Conservation (phyloP, 805 yeast species). For the Candida sanyiensis region DNA sequence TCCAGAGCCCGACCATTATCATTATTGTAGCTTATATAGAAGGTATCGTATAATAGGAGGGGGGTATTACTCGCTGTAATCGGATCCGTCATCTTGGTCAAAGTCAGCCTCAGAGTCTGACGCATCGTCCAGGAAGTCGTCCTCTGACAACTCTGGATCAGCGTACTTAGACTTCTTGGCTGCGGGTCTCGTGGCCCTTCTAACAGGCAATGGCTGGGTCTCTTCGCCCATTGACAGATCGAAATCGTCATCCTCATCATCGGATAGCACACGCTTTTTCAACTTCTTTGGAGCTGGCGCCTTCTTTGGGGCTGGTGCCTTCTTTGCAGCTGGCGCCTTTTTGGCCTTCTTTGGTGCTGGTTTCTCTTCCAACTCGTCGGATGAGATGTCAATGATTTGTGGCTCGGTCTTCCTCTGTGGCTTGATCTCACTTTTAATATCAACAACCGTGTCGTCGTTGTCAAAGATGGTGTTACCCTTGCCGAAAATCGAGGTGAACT, state of each 20-base stretch:
- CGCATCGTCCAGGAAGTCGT: constrained; percentile 5
- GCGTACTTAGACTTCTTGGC: constrained; percentile 16
- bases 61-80: constrained; percentile 12
- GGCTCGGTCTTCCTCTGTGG: background rate
- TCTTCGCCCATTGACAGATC: constrained; percentile 6
- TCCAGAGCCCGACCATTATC: too few species aligned
- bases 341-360: constrained; percentile 9
- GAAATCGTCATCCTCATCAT: constrained; percentile 14
- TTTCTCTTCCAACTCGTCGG: constrained; percentile 10
- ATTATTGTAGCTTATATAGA: too few species aligned
- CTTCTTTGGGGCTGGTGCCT: constrained; percentile 10
- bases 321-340: constrained; percentile 6
- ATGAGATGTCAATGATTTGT: background rate
- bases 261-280: constrained; percentile 12
- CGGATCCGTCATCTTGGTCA: constrained; percentile 14
- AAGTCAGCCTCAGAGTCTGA: constrained; percentile 11
- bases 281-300: constrained; percentile 6
- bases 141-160: constrained; percentile 5
- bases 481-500: constrained; percentile 34
- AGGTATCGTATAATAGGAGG: too few species aligned
- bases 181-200: constrained; percentile 20
- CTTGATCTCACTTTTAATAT: background rate
- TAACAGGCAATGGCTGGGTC: constrained; percentile 9
- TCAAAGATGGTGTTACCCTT: constrained; percentile 25
- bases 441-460: constrained; percentile 13